These are phyloP conservation scores for Quillaja saponaria DNA, from an alignment of 306 rosid species.

Conservation along the genomic window DNA sequence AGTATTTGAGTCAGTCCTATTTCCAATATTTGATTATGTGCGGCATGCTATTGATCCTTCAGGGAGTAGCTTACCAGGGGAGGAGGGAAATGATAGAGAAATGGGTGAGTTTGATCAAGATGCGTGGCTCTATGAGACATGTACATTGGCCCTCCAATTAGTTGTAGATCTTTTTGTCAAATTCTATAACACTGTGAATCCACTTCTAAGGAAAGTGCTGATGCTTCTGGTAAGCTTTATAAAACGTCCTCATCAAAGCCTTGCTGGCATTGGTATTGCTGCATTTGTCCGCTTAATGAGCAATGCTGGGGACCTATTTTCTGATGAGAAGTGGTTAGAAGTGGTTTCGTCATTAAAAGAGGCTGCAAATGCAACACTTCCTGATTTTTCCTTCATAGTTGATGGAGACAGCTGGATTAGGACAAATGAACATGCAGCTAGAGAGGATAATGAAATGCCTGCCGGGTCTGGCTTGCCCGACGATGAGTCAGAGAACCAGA, in stretches of 20 bases:
- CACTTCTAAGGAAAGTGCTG: constrained; percentile 88
- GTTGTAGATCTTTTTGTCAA: constrained; percentile 96
- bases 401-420: constrained; percentile 39
- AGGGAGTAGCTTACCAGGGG: constrained; percentile 53
- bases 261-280: constrained; percentile 98
- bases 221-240: constrained; percentile 89
- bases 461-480: constrained; percentile 46
- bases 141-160: constrained; percentile 97
- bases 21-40: constrained; percentile 95
- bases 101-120: constrained; percentile 83
- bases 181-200: constrained; percentile 84
- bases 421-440: constrained; percentile 39
- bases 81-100: constrained; percentile 52
- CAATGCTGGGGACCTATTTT: constrained; percentile 86
- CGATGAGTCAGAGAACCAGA: constrained; percentile 49
- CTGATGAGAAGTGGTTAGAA: constrained; percentile 96
- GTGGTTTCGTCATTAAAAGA: constrained; percentile 83
- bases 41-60: constrained; percentile 98
- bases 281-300: constrained; percentile 98
- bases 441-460: constrained; percentile 52
- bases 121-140: constrained; percentile 96
- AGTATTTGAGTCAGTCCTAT: constrained; percentile 88
- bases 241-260: constrained; percentile 95
- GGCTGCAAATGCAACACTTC: constrained; percentile 85
- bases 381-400: constrained; percentile 71